Evolutionary conservation across 2,329 filamentous ascomycete species (phyloP).

Genomic region (Penicillium crustosum): DNA sequence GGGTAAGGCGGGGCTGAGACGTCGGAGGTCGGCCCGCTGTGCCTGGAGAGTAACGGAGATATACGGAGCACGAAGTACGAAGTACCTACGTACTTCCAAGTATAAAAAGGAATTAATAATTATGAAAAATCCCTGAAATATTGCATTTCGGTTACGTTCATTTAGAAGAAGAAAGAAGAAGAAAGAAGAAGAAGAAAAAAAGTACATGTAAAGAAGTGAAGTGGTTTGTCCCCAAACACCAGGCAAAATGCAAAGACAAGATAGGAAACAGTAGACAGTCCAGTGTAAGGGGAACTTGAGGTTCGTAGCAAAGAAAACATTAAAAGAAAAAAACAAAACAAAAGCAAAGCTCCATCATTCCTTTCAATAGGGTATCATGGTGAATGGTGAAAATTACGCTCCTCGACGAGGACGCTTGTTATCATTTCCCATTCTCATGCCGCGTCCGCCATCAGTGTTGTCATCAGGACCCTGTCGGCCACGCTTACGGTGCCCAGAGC

Average conservation of each 20-base stretch:
- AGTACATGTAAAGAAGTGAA: slow-evolving; percentile 16
- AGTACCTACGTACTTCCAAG: not conserved
- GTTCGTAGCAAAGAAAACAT: slow-evolving; percentile 11
- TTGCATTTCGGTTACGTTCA: slow-evolving; percentile 4
- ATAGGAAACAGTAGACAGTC: slow-evolving; percentile 17
- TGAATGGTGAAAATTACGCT: slow-evolving; percentile 23
- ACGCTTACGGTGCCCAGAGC: slow-evolving; percentile 38
- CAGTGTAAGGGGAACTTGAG: slow-evolving; percentile 12
- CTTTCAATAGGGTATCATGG: slow-evolving; percentile 2
- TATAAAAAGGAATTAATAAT: not conserved
- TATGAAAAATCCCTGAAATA: not conserved
- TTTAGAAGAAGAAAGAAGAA: not conserved
- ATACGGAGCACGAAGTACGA: not conserved
- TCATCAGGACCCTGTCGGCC: slow-evolving; percentile 39
- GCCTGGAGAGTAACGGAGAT: not conserved
- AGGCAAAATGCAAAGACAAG: slow-evolving; percentile 22
- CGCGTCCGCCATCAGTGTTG: slow-evolving; percentile 31
- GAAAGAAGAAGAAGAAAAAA: slow-evolving; percentile 5
- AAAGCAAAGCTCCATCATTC: slow-evolving; percentile 7
- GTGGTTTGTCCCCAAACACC: slow-evolving; percentile 24
- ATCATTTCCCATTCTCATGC: slow-evolving; percentile 42
- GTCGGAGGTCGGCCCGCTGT: slow-evolving; percentile 23
- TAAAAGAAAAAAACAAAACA: slow-evolving; percentile 13
- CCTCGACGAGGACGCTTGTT: slow-evolving; percentile 45
- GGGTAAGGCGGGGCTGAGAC: not conserved